A percentile compares a stretch with the other conserved stretches of the same genome.
Conservation (phyloP, 495 filamentous ascomycete species). For the Xylaria scruposa region DNA sequence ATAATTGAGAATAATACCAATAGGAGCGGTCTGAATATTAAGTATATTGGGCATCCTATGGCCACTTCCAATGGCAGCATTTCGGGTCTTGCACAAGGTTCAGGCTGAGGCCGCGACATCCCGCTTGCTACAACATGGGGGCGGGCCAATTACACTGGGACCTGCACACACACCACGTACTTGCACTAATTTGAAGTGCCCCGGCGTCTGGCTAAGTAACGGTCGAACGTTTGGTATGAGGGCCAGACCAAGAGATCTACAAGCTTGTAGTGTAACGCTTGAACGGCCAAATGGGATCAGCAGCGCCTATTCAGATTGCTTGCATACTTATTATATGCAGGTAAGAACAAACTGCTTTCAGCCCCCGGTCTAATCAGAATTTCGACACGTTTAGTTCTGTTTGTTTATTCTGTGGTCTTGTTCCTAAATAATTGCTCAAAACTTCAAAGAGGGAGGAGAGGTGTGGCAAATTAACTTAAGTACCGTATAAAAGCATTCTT, state of each 20-base stretch:
- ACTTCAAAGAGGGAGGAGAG: not conserved
- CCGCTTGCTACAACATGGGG: slow-evolving; percentile 1
- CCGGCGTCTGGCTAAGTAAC: not conserved
- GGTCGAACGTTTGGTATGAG: slow-evolving; percentile 4
- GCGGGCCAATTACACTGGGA: not conserved
- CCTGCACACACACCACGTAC: not conserved
- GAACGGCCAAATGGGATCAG: slow-evolving; percentile 13
- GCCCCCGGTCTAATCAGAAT: not conserved
- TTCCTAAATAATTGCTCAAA: not conserved
- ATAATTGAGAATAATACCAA: not conserved
- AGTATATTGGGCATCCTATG: not conserved
- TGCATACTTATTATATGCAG: not conserved
- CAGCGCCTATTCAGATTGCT: slow-evolving; percentile 17
- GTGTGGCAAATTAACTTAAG: not conserved
- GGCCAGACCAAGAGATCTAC: slow-evolving; percentile 14
- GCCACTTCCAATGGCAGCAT: not conserved
- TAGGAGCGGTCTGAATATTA: not conserved
- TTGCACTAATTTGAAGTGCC: not conserved
- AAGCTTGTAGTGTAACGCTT: not conserved
- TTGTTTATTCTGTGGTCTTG: not conserved
- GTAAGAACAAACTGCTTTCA: slow-evolving; percentile 7
- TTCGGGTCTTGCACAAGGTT: not conserved
- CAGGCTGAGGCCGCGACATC: not conserved
- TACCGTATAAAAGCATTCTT: no score
- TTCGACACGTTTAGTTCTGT: not conserved